Evolutionary conservation across 208 protist genomes (phyloP).

Genomic region (Trypanosoma boissoni): DNA sequence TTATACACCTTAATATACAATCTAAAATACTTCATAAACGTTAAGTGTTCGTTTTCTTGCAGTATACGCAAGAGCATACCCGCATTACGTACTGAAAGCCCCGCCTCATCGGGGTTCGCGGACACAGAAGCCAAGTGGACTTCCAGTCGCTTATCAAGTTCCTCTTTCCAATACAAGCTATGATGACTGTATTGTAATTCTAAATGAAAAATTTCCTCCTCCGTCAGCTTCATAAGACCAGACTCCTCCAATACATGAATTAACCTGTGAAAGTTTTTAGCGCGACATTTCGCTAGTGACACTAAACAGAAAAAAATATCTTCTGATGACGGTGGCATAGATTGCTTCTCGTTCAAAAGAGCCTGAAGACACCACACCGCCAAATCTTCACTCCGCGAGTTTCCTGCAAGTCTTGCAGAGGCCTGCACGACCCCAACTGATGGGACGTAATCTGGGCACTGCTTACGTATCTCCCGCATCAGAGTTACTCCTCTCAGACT

Average conservation of each 20-base stretch:
- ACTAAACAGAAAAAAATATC: constrained; percentile 62
- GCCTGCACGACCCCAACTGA: constrained; percentile 22
- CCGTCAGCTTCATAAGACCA: constrained; percentile 37
- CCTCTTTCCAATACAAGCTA: constrained; percentile 38
- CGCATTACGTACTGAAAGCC: constrained; percentile 55
- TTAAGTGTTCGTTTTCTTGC: constrained; percentile 62
- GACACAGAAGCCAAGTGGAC: constrained; percentile 10
- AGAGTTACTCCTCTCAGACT: constrained; percentile 6
- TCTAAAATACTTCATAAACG: constrained; percentile 68
- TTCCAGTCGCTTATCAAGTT: constrained; percentile 36
- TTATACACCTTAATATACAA: constrained; percentile 27
- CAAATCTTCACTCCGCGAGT: constrained; percentile 21
- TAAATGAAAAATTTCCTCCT: constrained; percentile 62
- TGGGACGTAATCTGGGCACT: constrained; percentile 24
- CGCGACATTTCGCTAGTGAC: constrained; percentile 51
- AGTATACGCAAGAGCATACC: constrained; percentile 57
- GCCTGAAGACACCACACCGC: constrained; percentile 35
- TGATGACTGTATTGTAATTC: constrained; percentile 62
- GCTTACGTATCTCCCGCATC: constrained; percentile 21
- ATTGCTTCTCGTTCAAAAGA: constrained; percentile 28
- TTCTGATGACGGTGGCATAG: constrained; percentile 30
- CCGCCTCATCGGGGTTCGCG: not conserved
- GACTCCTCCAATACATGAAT: constrained; percentile 53
- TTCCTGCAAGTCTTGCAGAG: constrained; percentile 24
- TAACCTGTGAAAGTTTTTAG: constrained; percentile 59